Evolutionary conservation across 257 asterid genomes (phyloP).

Genomic region (Solanum gandarillasii): DNA sequence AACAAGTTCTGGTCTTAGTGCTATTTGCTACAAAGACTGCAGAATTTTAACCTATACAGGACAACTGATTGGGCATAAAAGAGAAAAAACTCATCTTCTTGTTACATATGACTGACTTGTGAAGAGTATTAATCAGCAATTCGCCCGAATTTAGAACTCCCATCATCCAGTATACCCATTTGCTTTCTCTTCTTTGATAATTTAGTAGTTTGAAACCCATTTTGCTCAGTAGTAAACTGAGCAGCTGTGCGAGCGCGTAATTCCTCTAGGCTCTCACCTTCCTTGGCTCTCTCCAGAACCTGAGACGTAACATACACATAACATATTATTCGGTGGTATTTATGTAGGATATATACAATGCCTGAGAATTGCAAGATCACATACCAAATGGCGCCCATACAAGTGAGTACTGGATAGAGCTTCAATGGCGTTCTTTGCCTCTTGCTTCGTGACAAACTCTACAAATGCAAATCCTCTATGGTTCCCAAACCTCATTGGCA

Average conservation of each 20-base stretch:
- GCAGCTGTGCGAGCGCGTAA: constrained; percentile 77
- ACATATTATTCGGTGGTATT: not conserved
- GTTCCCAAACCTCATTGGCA: constrained; percentile 69
- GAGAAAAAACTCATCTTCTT: not conserved
- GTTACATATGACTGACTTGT: not conserved
- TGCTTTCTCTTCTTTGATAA: constrained; percentile 62
- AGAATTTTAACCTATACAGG: not conserved
- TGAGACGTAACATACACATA: constrained; percentile 15
- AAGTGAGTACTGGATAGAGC: constrained; percentile 82
- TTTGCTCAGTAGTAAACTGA: constrained; percentile 40
- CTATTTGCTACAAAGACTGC: not conserved
- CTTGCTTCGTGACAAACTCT: constrained; percentile 84
- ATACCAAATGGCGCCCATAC: constrained; percentile 97
- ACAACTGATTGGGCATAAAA: not conserved
- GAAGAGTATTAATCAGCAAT: constrained; percentile 9
- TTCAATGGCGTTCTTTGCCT: constrained; percentile 73
- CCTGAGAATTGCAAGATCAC: not conserved
- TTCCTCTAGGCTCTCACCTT: constrained; percentile 89
- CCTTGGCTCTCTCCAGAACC: constrained; percentile 96
- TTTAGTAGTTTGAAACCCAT: constrained; percentile 20
- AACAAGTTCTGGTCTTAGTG: not conserved
- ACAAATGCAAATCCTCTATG: constrained; percentile 95
- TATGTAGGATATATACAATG: not conserved
- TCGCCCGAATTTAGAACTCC: constrained; percentile 43
- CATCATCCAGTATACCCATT: constrained; percentile 44